Conservation (phyloP, 1,284 basidiomycete species). For the Ceratobasidium sp. region DNA sequence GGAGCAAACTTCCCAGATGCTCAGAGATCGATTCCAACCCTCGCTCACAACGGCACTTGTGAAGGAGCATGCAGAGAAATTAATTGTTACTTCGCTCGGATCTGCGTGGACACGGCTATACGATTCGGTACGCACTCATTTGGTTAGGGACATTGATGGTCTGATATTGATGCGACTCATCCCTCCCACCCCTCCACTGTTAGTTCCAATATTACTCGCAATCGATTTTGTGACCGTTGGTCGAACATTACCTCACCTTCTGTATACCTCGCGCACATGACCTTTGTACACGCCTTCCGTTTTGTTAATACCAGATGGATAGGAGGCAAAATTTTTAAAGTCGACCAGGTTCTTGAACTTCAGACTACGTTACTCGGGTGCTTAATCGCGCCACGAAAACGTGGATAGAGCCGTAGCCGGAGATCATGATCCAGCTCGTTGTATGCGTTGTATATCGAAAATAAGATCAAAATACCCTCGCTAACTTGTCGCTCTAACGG, state of each 20-base stretch:
- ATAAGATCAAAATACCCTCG: no score
- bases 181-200: neutral
- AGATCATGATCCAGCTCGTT: no score
- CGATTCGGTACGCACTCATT: slow-evolving; percentile 73
- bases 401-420: no score
- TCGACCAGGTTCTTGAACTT: neutral
- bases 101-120: slow-evolving; percentile 93
- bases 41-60: slow-evolving; percentile 87
- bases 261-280: slow-evolving; percentile 2
- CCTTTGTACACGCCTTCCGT: slow-evolving; percentile 3
- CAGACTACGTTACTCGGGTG: neutral
- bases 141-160: neutral
- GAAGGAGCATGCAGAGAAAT: slow-evolving; percentile 86
- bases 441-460: no score
- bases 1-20: slow-evolving; percentile 86
- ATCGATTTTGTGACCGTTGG: slow-evolving; percentile 56
- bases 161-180: neutral
- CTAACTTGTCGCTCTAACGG: no score
- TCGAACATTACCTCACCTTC: neutral
- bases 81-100: slow-evolving; percentile 89
- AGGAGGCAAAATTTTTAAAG: neutral
- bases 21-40: slow-evolving; percentile 95
- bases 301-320: slow-evolving; percentile 1
- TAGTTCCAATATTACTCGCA: slow-evolving; percentile 87
- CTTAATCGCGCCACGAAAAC: neutral